Evolutionary conservation across 306 rosid genomes (phyloP).

Genomic region (Alnus rubra): DNA sequence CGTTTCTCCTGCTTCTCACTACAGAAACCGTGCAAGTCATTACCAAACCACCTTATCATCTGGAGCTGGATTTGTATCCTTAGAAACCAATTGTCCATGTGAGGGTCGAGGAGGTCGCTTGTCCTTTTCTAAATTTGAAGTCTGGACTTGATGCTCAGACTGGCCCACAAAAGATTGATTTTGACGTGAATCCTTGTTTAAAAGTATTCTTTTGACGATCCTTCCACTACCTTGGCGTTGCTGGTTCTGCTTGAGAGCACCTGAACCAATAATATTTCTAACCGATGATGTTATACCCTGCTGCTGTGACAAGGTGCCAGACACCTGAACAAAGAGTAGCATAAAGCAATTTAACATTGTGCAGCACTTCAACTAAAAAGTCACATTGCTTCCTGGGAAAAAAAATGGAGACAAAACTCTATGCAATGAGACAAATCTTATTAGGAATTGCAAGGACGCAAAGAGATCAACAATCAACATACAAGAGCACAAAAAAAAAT

Average conservation of each 20-base stretch:
- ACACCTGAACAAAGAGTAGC: slow-evolving; percentile 36
- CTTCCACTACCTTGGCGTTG: slow-evolving; percentile 53
- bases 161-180: slow-evolving; percentile 47
- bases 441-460: neutral
- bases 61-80: slow-evolving; percentile 51
- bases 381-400: neutral
- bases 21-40: slow-evolving; percentile 42
- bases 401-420: neutral
- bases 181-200: slow-evolving; percentile 56
- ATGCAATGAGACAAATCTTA: neutral
- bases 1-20: slow-evolving; percentile 55
- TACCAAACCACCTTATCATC: slow-evolving; percentile 45
- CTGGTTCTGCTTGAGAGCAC: slow-evolving; percentile 50
- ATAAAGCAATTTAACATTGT: slow-evolving; percentile 10
- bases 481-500: neutral
- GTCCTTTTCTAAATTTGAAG: slow-evolving; percentile 49
- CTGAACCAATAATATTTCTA: slow-evolving; percentile 34
- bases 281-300: slow-evolving; percentile 42
- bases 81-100: slow-evolving; percentile 54
- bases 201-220: slow-evolving; percentile 60
- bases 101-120: slow-evolving; percentile 44
- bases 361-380: neutral
- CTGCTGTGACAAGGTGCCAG: slow-evolving; percentile 38
- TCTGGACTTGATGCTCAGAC: slow-evolving; percentile 49
- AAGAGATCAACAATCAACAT: neutral